A percentile compares a stretch with the other conserved stretches of the same genome.
These are phyloP conservation scores for Zygosaccharomyces bailii DNA, from an alignment of 805 yeast genomes.

Conservation along the genomic window DNA sequence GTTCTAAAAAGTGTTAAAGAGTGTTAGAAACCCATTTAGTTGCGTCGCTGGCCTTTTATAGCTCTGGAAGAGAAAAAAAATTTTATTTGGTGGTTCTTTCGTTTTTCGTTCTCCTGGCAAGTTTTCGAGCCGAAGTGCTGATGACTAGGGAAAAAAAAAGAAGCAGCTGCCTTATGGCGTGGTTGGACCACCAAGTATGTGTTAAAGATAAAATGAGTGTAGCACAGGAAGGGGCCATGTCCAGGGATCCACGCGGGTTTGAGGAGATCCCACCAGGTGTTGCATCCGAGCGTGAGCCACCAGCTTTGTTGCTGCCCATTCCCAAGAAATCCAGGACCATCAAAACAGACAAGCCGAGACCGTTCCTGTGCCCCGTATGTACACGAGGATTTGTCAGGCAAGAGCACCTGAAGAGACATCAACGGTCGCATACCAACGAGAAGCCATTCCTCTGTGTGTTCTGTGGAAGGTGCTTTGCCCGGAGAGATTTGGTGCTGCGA, in stretches of 20 bases:
- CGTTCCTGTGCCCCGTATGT: constrained; percentile 85
- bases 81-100: constrained; percentile 1
- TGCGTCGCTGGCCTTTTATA: constrained; percentile 1
- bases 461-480: constrained; percentile 93
- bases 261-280: constrained; percentile 1
- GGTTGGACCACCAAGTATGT: background rate
- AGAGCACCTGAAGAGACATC: constrained; percentile 92
- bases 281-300: background rate
- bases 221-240: constrained; percentile 1
- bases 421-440: constrained; percentile 90
- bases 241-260: background rate
- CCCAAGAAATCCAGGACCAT: constrained; percentile 81
- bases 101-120: constrained; percentile 1
- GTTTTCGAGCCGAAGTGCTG: constrained; percentile 5
- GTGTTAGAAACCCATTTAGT: background rate
- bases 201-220: background rate
- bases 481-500: constrained; percentile 81
- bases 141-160: background rate
- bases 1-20: constrained; percentile 6
- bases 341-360: constrained; percentile 91
- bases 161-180: background rate
- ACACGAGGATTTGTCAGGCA: constrained; percentile 93
- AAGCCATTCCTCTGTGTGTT: constrained; percentile 95
- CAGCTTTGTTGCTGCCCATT: constrained; percentile 52
- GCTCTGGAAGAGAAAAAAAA: background rate